Evolutionary conservation across 2,329 filamentous ascomycete genomes (phyloP).

Genomic region (Dichotomopilus funicola): DNA sequence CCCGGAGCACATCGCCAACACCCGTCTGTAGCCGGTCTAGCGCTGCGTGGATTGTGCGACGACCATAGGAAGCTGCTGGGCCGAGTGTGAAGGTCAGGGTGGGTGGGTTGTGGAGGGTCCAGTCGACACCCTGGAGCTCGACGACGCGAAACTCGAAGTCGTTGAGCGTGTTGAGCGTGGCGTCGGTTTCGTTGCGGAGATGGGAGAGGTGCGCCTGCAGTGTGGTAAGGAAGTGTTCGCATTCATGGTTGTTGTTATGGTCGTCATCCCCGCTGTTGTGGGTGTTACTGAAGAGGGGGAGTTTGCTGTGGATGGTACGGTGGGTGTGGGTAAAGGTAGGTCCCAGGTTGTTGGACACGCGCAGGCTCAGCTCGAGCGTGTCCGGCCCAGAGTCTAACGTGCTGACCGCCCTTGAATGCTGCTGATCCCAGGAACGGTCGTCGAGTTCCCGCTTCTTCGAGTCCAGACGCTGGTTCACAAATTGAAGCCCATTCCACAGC

Average conservation of each 20-base stretch:
- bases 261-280: constrained; percentile 34
- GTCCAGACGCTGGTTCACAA: constrained; percentile 37
- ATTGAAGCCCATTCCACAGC: constrained; percentile 39
- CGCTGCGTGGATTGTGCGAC: constrained; percentile 41
- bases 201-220: constrained; percentile 34
- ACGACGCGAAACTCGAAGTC: constrained; percentile 44
- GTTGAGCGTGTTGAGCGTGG: constrained; percentile 34
- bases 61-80: constrained; percentile 36
- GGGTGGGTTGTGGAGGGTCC: constrained; percentile 42
- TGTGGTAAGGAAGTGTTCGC: constrained; percentile 37
- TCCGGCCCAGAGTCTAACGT: constrained; percentile 37
- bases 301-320: constrained; percentile 37
- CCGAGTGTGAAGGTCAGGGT: constrained; percentile 35
- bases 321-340: constrained; percentile 40
- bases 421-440: constrained; percentile 27
- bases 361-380: constrained; percentile 40
- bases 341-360: constrained; percentile 44
- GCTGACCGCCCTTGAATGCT: constrained; percentile 29
- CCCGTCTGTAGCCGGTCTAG: constrained; percentile 46
- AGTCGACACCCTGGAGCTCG: constrained; percentile 40
- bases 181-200: constrained; percentile 37
- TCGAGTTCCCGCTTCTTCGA: constrained; percentile 37
- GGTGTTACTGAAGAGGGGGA: constrained; percentile 40
- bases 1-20: constrained; percentile 42
- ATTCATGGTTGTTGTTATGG: constrained; percentile 17